Conservation (phyloP, 257 asterid genomes). For the Solanum ahanhuiri region DNA sequence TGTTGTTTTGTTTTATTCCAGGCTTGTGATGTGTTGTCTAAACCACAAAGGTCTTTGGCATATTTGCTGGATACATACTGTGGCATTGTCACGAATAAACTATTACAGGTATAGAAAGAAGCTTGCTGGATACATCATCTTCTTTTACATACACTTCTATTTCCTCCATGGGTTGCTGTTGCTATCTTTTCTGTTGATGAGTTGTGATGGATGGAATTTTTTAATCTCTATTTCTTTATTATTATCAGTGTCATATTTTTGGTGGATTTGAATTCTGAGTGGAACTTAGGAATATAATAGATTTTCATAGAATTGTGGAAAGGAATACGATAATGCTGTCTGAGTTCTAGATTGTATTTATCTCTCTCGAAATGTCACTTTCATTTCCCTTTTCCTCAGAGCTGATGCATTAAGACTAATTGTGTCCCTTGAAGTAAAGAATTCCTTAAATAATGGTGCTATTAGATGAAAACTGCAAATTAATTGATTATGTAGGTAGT, state of each 20-base stretch:
- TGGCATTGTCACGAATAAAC: slow-evolving; percentile 57
- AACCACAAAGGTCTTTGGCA: slow-evolving; percentile 94
- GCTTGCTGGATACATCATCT: not conserved
- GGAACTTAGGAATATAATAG: not conserved
- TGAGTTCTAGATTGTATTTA: not conserved
- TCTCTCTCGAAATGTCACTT: not conserved
- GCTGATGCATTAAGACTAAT: not conserved
- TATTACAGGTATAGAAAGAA: slow-evolving; percentile 52
- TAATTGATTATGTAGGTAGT: not conserved
- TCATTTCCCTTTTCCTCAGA: not conserved
- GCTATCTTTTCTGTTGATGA: slow-evolving; percentile 2
- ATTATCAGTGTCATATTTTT: not conserved
- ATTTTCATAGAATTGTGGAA: not conserved
- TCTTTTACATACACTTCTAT: not conserved
- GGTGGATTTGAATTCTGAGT: not conserved
- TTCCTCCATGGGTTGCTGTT: not conserved
- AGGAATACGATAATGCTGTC: not conserved
- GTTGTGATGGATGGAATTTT: not conserved
- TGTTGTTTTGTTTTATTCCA: slow-evolving; percentile 25
- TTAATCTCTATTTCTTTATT: not conserved
- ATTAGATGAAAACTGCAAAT: not conserved
- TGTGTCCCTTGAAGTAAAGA: not conserved
- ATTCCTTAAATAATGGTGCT: not conserved
- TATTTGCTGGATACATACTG: slow-evolving; percentile 80
- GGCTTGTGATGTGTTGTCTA: slow-evolving; percentile 80